A percentile compares a stretch with the other conserved stretches of the same genome.
phyloP scores from a whole-genome alignment of 2,329 filamentous ascomycete species.

The Paraconiothyrium brasiliense region DNA sequence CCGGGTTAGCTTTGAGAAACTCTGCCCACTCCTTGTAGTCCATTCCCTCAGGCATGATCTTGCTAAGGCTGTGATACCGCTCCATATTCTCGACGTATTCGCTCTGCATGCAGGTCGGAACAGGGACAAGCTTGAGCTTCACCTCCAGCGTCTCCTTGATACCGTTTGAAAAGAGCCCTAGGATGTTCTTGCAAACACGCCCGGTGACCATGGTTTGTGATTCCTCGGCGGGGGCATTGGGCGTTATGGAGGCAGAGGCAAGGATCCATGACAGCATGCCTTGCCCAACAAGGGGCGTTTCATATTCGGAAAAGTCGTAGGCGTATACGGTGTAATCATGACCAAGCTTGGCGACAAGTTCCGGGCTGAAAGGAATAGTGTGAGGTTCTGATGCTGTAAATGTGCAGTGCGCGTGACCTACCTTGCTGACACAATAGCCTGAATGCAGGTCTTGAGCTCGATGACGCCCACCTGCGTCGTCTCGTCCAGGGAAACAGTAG shows the following conservation, averaged over 20 bases:
- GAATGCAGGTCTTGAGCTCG: slow-evolving; percentile 85
- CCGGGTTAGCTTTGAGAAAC: slow-evolving; percentile 76
- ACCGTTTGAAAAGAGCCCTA: slow-evolving; percentile 84
- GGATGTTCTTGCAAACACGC: slow-evolving; percentile 84
- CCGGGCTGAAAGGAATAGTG: slow-evolving; percentile 73
- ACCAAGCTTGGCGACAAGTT: slow-evolving; percentile 77
- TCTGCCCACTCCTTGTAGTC: slow-evolving; percentile 81
- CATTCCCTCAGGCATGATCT: slow-evolving; percentile 66
- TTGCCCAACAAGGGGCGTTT: slow-evolving; percentile 91
- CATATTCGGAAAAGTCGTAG: slow-evolving; percentile 94
- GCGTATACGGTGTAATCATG: slow-evolving; percentile 96
- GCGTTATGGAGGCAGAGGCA: slow-evolving; percentile 65
- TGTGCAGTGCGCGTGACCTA: slow-evolving; percentile 43
- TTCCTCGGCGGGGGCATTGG: slow-evolving; percentile 65
- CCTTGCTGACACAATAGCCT: slow-evolving; percentile 76
- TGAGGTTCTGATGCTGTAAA: slow-evolving; percentile 29
- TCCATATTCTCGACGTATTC: slow-evolving; percentile 70
- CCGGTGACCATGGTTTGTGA: slow-evolving; percentile 83
- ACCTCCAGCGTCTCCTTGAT: slow-evolving; percentile 91
- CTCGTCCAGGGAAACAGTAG: slow-evolving; percentile 83
- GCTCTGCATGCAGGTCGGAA: slow-evolving; percentile 70
- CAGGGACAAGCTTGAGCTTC: slow-evolving; percentile 83
- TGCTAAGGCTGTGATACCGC: slow-evolving; percentile 67
- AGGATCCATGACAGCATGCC: slow-evolving; percentile 91
- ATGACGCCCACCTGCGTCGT: slow-evolving; percentile 83